Conservation (phyloP, 208 protist species). For the Giardia muris region DNA sequence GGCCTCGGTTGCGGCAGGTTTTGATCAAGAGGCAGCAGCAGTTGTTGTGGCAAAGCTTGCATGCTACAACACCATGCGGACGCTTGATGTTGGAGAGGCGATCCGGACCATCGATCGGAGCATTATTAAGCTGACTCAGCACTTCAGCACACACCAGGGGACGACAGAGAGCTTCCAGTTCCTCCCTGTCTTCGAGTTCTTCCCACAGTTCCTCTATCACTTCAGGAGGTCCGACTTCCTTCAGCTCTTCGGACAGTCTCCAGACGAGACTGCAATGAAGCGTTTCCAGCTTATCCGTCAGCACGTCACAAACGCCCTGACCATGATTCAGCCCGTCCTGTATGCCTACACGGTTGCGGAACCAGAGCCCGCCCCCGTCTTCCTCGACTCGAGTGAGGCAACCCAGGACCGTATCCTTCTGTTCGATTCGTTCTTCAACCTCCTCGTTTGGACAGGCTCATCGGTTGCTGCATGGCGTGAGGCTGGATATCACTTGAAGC, state of each 20-base stretch:
- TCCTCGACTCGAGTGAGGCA: conserved; percentile 5
- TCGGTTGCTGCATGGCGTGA: conserved; percentile 20
- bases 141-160: background rate
- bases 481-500: conserved; percentile 24
- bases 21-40: conserved; percentile 28
- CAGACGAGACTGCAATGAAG: conserved; percentile 27
- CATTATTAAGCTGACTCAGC: background rate
- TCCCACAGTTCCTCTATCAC: conserved; percentile 25
- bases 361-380: background rate
- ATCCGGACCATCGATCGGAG: background rate
- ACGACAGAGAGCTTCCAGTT: background rate
- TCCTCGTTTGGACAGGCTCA: conserved; percentile 20
- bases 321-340: conserved; percentile 17
- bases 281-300: conserved; percentile 13
- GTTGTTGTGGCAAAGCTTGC: background rate
- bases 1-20: background rate
- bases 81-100: background rate
- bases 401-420: background rate
- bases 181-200: conserved; percentile 21
- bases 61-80: background rate
- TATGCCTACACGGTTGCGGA: background rate
- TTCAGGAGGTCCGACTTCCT: conserved; percentile 26
- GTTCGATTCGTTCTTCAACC: conserved; percentile 21
- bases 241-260: conserved; percentile 17
- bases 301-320: background rate